Evolutionary conservation across 2,329 filamentous ascomycete species (phyloP).

Genomic region (Arthrobotrys sphaeroides): DNA sequence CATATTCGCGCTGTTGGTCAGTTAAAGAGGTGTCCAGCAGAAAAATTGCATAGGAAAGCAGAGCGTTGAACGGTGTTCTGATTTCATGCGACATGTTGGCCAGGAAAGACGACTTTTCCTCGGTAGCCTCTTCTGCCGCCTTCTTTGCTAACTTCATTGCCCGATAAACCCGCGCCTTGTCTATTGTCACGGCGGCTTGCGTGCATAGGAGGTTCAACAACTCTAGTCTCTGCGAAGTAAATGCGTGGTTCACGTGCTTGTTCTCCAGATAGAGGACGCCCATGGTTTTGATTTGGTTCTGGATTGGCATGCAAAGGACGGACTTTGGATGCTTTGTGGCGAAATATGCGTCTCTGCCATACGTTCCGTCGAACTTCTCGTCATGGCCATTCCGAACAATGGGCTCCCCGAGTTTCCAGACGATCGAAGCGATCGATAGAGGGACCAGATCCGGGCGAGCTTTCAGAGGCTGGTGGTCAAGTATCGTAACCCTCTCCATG

Average conservation of each 20-base stretch:
- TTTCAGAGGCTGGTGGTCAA: constrained; percentile 58
- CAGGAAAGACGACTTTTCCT: constrained; percentile 70
- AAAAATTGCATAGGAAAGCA: constrained; percentile 70
- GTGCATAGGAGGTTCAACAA: constrained; percentile 58
- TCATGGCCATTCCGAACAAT: constrained; percentile 62
- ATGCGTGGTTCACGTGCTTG: constrained; percentile 58
- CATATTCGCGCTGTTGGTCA: constrained; percentile 68
- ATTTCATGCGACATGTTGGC: constrained; percentile 74
- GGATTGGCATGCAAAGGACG: constrained; percentile 58
- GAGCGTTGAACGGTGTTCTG: constrained; percentile 72
- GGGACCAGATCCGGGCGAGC: constrained; percentile 66
- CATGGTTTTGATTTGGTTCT: constrained; percentile 58
- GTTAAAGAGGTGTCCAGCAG: constrained; percentile 68
- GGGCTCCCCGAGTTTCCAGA: constrained; percentile 85
- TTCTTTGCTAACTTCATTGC: constrained; percentile 58
- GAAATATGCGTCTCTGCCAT: constrained; percentile 58
- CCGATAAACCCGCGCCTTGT: constrained; percentile 58
- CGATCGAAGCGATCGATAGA: constrained; percentile 90
- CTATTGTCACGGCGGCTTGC: constrained; percentile 58
- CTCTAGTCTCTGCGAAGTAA: constrained; percentile 58
- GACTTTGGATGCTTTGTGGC: constrained; percentile 56
- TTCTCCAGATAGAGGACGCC: constrained; percentile 58
- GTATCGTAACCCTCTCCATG: constrained; percentile 58
- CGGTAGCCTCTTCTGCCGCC: constrained; percentile 68
- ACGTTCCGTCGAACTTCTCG: constrained; percentile 57